Evolutionary conservation across 495 filamentous ascomycete species (phyloP).

Genomic region (Trichoderma parareesei): DNA sequence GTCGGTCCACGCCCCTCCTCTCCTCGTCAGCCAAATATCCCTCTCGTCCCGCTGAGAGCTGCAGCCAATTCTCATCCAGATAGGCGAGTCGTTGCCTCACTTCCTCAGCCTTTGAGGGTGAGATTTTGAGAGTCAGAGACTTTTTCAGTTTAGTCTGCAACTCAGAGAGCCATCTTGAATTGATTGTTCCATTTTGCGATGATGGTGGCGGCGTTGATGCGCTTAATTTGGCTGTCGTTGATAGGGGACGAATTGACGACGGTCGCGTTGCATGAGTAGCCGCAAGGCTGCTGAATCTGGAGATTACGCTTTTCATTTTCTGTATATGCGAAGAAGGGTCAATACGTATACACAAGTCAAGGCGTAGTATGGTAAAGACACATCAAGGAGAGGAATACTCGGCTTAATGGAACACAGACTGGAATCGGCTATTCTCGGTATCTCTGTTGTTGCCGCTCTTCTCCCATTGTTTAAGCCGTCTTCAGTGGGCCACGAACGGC

Average conservation of each 20-base stretch:
- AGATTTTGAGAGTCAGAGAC: background rate
- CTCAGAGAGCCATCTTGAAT: background rate
- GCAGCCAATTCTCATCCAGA: constrained; percentile 54
- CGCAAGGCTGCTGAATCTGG: background rate
- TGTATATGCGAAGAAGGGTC: background rate
- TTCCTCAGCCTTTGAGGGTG: background rate
- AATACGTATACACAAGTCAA: background rate
- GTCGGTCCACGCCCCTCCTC: constrained; percentile 57
- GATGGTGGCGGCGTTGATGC: background rate
- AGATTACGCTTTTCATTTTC: constrained; percentile 14
- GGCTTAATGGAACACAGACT: background rate
- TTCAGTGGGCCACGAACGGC: background rate
- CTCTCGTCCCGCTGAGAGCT: constrained; percentile 66
- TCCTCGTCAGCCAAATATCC: constrained; percentile 68
- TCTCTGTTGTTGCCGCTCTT: background rate
- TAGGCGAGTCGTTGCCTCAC: background rate
- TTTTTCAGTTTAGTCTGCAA: background rate
- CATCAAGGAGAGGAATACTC: background rate
- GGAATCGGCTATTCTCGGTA: constrained; percentile 6
- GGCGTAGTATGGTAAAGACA: background rate
- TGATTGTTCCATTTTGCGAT: background rate
- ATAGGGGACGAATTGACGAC: background rate
- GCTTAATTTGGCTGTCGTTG: background rate
- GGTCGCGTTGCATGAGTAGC: background rate
- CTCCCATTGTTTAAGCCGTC: background rate